Base-by-base conservation (phyloP, 371 early-diverging fungal genomes). In the Gilbertella persicaria region DNA sequence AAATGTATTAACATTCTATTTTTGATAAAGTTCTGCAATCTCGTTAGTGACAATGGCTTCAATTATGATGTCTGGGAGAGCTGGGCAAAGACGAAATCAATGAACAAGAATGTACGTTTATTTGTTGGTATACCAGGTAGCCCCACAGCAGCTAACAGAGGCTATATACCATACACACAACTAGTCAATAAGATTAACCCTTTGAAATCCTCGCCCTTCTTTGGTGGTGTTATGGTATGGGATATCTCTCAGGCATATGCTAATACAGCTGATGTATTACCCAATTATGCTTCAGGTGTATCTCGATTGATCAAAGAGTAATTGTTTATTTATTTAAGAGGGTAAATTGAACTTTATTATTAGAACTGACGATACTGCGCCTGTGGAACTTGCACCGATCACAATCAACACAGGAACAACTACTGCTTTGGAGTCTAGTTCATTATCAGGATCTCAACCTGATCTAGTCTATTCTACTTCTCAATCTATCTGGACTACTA, bases 161-260 rank as follows among this genome's bases (percentile, higher is more conserved):
- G 76, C 2, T 75, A 75, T 65, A 62, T 67, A n/a, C 60, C 72
- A 12, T 59, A 42, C 36, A 45, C 50, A 5, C 50, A 56, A n/a
- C 43, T 66, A 6, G 53, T 49, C 12, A 45, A 45, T 12, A 53
- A 69, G 1, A 47, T 80, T 26, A 45, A 65, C 13, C 51, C 67
- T 17, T 50, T 75, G 14, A 58, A 71, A 12, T 53, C 60, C 0
- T 50, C 62, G 42, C 64, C 62, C 56, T 67, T 57, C 8, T 84
- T 83, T 56, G 89, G 87, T 37, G 89, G 89, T 20, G 73, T 87
- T 12, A 86, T 82, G 79, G 71, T 85, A 14, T 87, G 88, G 88
- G 86, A 86, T 53, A 75, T 64, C 20, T 72, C 72, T 2, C 61
- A 72, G 21, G 66, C 78, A 37, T 75, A 47, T 74, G 72, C 67